Base-by-base conservation (phyloP, 2,329 filamentous ascomycete genomes). In the Metarhizium brunneum region DNA sequence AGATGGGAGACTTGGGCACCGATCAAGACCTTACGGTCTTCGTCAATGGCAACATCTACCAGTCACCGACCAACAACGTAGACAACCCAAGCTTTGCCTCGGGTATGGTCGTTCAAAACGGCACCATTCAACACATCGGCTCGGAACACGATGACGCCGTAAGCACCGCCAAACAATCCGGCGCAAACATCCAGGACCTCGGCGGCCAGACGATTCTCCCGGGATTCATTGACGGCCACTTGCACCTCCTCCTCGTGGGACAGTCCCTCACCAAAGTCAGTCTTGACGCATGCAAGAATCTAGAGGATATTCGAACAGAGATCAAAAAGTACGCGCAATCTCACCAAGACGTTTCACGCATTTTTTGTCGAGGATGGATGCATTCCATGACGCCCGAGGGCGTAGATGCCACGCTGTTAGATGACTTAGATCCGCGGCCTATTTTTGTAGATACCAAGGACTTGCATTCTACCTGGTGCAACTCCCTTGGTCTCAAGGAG, bases 371-470 rank as follows among this genome's bases (percentile, higher is more conserved):
- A 55, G 77, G 79, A 6, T 83, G 80, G 81, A 80, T 77, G 74
- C 77, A 81, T 59, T 74, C 71, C 2, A 74, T 75, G 25, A 76
- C 73, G 0, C 71, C 70, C 0, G 69, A 68, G 6, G 69, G 73
- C 13, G 78, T 80, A 0, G 69, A 76, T 30, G 74, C 76, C 1
- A 62, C 58, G 45, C 25, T 66, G 16, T 65, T 83, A 2, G 79
- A 82, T 57, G 78, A 78, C 58, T 61, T 83, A 14, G 79, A 82
- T 55, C 67, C 73, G 1, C 66, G 79, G 43, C 79, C 80, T 1
- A 81, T 83, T 32, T 82, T 78, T 55, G 73, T 83, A 55, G 79
- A 83, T 57, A 75, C 77, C 2, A 81, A 81, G 59, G 79, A 82
- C 54, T 65, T 83, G 59, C 80, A 83, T 61, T 79, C 77, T 0